Base-by-base conservation (phyloP, 1,284 basidiomycete genomes). In the Limonomyces culmigenus region DNA sequence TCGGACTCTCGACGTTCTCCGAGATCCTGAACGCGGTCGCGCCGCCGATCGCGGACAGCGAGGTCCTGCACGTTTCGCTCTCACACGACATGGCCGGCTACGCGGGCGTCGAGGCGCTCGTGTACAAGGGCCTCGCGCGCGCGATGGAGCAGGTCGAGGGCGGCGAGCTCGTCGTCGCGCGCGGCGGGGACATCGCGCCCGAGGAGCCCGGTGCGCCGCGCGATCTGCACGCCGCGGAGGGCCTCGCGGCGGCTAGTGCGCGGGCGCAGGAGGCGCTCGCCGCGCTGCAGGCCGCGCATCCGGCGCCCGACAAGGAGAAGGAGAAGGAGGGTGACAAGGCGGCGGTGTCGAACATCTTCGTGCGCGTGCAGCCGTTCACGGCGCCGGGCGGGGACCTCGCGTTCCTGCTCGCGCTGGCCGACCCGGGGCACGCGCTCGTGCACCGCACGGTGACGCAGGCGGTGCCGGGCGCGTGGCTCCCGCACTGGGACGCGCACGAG, bases 41-140 rank as follows among this genome's bases (percentile, higher is more conserved):
- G 0, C 95, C 95, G 18, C 95, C 95, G 3, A 97, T 98, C 46
- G 85, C 91, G 11, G 89, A 91, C 47, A 93, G 98, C 53, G 95
- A 99, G 58, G 88, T 97, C 15, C 86, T 98, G 41, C 78, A 95
- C 52, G 79, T 99, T 4, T 91, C 86, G 74, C 63, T 98, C 27
- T 83, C 81, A 45, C 92, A 98, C 59, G 91, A 93, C 46, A 93
- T 99, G 91, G 63, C 73, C 40, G 93, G 95, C 11, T 96, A 95
- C 51, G 89, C 92, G 37, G 95, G 93, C 12, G 74, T 98, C 33
- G 91, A 96, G 54, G 70, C 77, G n/a, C 70, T 99, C n/a, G 86
- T 92, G 10, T 98, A 96, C 58, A 74, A 79, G 29, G 76, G 86
- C 2, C 60, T 92, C 25, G 60, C 81, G 19, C 67, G 76, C 50